phyloP scores from a whole-genome alignment of 371 early-diverging fungal species.

The Dichotomocladium elegans region DNA sequence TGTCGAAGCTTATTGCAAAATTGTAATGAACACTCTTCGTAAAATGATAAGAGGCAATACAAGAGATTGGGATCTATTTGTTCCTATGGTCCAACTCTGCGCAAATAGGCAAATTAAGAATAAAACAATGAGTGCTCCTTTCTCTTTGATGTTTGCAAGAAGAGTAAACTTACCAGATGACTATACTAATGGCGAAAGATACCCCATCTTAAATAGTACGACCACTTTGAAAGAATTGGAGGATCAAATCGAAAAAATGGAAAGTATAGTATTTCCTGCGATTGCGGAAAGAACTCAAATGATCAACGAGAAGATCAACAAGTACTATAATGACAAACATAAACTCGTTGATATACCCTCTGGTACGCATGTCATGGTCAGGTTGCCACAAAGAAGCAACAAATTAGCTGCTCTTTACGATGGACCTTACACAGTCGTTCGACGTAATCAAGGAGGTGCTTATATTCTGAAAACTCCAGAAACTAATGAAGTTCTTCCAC shows the following conservation, averaged over 20 bases:
- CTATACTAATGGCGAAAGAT: background rate
- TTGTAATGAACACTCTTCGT: background rate
- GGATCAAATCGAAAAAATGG: background rate
- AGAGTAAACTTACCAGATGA: slow-evolving; percentile 7
- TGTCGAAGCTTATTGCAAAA: background rate
- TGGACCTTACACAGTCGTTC: background rate
- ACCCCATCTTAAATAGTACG: too few relatives aligned
- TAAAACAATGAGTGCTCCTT: too few relatives aligned
- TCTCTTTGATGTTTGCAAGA: slow-evolving; percentile 14
- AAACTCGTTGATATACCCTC: slow-evolving; percentile 2
- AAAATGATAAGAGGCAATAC: background rate
- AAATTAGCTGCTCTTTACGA: slow-evolving; percentile 5
- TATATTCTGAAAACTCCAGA: slow-evolving; percentile 5
- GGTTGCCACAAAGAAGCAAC: background rate
- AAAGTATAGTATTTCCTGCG: slow-evolving; percentile 9
- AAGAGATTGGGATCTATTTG: too few relatives aligned
- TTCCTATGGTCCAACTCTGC: too few relatives aligned
- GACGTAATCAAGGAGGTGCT: slow-evolving; percentile 5
- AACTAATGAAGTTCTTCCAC: background rate
- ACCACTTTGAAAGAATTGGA: background rate
- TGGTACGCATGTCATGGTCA: slow-evolving; percentile 3
- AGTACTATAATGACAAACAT: background rate
- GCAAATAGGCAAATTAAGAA: too few relatives aligned
- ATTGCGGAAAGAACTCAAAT: slow-evolving; percentile 1
- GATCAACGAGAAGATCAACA: background rate